These are phyloP conservation scores for Stylosanthes scabra DNA, from an alignment of 331 rosid species.

Conservation along the genomic window DNA sequence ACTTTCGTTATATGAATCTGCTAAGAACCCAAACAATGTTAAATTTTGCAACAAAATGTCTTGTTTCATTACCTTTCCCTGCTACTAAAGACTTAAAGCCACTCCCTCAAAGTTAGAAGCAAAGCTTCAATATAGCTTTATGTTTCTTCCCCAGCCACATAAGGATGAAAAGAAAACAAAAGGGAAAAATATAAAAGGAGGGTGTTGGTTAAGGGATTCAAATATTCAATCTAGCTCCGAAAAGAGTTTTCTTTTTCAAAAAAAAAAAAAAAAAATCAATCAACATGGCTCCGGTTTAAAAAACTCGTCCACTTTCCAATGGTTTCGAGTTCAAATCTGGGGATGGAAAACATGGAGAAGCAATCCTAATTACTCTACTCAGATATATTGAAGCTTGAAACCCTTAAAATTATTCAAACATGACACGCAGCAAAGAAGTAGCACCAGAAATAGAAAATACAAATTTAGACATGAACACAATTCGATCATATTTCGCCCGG, in stretches of 20 bases:
- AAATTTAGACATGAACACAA: not conserved
- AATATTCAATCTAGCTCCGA: no score
- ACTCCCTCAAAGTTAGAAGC: constrained; percentile 47
- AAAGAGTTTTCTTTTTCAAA: no score
- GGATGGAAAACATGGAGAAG: no score
- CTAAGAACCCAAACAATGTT: not conserved
- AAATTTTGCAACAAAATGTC: not conserved
- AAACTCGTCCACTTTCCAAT: no score
- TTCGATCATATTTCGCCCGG: not conserved
- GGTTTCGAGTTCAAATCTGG: no score
- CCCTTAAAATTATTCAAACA: no score
- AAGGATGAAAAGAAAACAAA: no score
- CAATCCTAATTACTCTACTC: no score
- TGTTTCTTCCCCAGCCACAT: not conserved
- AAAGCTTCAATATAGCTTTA: constrained; percentile 42
- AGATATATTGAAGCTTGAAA: no score
- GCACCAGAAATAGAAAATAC: not conserved
- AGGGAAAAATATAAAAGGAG: no score
- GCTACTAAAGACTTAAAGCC: not conserved
- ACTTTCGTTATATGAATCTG: not conserved
- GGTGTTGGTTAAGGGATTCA: no score
- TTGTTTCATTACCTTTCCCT: not conserved
- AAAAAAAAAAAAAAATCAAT: not conserved
- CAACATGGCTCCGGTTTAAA: not conserved
- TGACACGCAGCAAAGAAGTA: constrained; percentile 1